These are phyloP conservation scores for Cryphonectria radicalis DNA, from an alignment of 2,329 filamentous ascomycete species.

Conservation along the genomic window DNA sequence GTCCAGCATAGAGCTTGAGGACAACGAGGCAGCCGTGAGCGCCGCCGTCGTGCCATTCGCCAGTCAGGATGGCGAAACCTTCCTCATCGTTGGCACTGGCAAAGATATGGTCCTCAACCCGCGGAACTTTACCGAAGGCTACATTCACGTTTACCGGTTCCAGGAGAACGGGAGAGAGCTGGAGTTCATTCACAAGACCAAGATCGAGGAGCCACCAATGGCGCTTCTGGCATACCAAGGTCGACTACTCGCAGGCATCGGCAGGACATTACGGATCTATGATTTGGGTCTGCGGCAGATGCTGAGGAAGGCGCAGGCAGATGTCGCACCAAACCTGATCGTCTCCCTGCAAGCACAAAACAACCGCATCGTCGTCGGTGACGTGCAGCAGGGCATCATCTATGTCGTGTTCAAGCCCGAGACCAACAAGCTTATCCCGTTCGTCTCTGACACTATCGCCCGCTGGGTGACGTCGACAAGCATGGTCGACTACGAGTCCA, in stretches of 20 bases:
- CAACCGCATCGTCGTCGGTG: slow-evolving; percentile 87
- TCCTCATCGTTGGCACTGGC: slow-evolving; percentile 91
- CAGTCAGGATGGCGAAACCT: slow-evolving; percentile 85
- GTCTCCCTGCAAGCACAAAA: slow-evolving; percentile 88
- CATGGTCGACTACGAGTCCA: slow-evolving; percentile 98
- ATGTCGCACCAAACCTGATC: slow-evolving; percentile 81
- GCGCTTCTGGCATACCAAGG: slow-evolving; percentile 95
- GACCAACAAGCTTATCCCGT: slow-evolving; percentile 90
- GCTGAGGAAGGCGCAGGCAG: slow-evolving; percentile 85
- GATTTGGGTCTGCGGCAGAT: slow-evolving; percentile 93
- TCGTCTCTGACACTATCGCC: slow-evolving; percentile 86
- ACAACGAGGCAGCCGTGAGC: slow-evolving; percentile 92
- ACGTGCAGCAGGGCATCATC: slow-evolving; percentile 88
- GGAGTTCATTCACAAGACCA: slow-evolving; percentile 96
- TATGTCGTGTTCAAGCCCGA: slow-evolving; percentile 93
- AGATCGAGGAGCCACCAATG: slow-evolving; percentile 84
- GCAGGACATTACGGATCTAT: slow-evolving; percentile 81
- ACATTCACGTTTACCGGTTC: slow-evolving; percentile 91
- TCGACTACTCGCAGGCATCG: slow-evolving; percentile 82
- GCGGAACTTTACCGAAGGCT: slow-evolving; percentile 75
- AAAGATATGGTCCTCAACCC: slow-evolving; percentile 86
- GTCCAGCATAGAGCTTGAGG: slow-evolving; percentile 78
- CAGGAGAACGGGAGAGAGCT: slow-evolving; percentile 84
- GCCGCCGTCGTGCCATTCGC: slow-evolving; percentile 83
- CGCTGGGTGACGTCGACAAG: slow-evolving; percentile 89